Evolutionary conservation across 306 rosid genomes (phyloP), one percentile per base, ranked within the genome.

Genomic region (Acacia acuminata): DNA sequence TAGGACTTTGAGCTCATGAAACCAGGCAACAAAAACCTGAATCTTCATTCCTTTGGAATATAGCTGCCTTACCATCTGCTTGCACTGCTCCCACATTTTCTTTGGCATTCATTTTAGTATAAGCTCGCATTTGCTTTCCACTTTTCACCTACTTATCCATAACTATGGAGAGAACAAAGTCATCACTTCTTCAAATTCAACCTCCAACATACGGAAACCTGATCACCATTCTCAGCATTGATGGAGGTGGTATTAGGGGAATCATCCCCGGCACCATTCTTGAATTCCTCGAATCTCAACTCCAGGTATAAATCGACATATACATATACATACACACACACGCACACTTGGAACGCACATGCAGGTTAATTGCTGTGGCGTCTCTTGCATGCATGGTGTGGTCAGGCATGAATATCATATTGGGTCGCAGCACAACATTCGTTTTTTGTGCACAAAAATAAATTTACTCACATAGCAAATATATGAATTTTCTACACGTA

Each of bases 181-280:
- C 83, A 10, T 79, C 82, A 67, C 42, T 60, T 10, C 13, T 17
- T 5, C 85, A 82, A 10, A 71, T 87, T 11, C 91, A 84, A 78
- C 81, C 92, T 32, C 91, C 91, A 34, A 86, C 88, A 32, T 84
- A 32, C 30, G 93, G 89, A 51, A 85, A 86, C 65, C 79, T 83
- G 6, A 78, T 91, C 34, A 89, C 90, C 24, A 55, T 89, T 60
- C 74, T 91, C 11, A 89, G 90, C 86, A 89, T 91, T 24, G 94
- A 91, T 81, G 94, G 93, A 16, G 93, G 93, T 61, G 93, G 93
- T 51, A 85, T 89, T 25, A 86, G 94, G 83, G 93, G 94, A 24
- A 78, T 88, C 67, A 91, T 91, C 60, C 92, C 94, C 1, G 92
- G 85, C 58, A 79, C 82, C 50, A 81, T 87, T 60, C 83, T 90